Evolutionary conservation across 768 basidiomycete species (phyloP), one percentile per base, ranked within the genome.

Genomic region (Infundibulicybe gibba): DNA sequence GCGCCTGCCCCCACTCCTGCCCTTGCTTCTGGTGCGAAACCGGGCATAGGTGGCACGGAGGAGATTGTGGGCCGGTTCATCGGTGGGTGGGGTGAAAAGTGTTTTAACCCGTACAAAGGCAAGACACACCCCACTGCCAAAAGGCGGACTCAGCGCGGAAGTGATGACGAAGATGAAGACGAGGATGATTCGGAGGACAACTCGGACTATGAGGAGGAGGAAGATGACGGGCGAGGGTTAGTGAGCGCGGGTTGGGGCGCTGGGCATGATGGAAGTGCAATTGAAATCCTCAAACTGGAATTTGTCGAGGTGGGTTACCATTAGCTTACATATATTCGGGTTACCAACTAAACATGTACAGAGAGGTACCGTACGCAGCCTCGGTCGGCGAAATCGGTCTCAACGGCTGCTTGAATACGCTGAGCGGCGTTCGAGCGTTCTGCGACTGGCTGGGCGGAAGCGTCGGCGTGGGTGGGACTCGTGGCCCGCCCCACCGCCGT

Each of bases 201-300:
- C 14, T 41, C 44, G 17, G 51, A 52, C 20, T 61, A 52, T 35
- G 62, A 63, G 43, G 62, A 64, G 53, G 54, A 67, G 6, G 74
- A 75, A 33, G 79, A 85, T 49, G 84, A 85, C 54, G 83, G 82
- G 20, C 63, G 83, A 40, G 69, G 74, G 9, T 63, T 86, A 54
- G 67, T 75, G n/a, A 86, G 84, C 61, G 82, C 79, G 8, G 79
- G 79, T 0, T 88, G 87, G 88, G 86, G 87, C n/a, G 80, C 76
- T 52, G 81, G 83, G 2, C 88, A 89, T 52, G 87, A 88, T 50
- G 88, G 87, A 19, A 81, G 83, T 55, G 85, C 82, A 19, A 75
- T 88, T 54, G 88, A 88, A 67, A 75, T 90, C 44, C 61, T 89
- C 14, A 70, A 68, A 19, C 85, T 79, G 14, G 72, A 79, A 53